Percentiles rank a stretch among this genome's conserved stretches.
Evolutionary conservation across 768 basidiomycete species (phyloP).

Genomic region (Suillus luteus): DNA sequence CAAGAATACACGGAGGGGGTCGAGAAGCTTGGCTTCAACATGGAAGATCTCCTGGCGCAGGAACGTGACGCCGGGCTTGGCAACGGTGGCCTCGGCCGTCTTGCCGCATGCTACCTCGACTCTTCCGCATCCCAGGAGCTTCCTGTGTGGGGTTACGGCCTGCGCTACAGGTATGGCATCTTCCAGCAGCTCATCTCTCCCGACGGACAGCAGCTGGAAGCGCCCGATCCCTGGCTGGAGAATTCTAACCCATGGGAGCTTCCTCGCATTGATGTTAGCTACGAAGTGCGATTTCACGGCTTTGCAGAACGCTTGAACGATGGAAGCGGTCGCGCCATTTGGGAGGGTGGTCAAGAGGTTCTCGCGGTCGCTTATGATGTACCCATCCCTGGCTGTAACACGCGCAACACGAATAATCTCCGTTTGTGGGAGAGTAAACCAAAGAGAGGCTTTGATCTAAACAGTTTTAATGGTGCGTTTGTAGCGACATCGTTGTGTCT

Average conservation of each 20-base stretch:
- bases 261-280: slow-evolving; percentile 80
- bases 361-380: slow-evolving; percentile 93
- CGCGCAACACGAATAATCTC: slow-evolving; percentile 88
- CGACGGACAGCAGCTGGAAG: slow-evolving; percentile 83
- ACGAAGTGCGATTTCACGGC: slow-evolving; percentile 90
- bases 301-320: slow-evolving; percentile 66
- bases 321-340: slow-evolving; percentile 61
- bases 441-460: slow-evolving; percentile 89
- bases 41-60: slow-evolving; percentile 83
- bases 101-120: slow-evolving; percentile 97
- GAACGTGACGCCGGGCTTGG: slow-evolving; percentile 96
- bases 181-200: slow-evolving; percentile 92
- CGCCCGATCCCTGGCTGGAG: slow-evolving; percentile 92
- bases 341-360: slow-evolving; percentile 93
- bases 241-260: slow-evolving; percentile 89
- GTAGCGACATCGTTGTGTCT: too few species aligned
- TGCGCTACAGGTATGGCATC: slow-evolving; percentile 93
- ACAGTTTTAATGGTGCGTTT: slow-evolving; percentile 85
- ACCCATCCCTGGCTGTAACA: slow-evolving; percentile 85
- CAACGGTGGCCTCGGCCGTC: slow-evolving; percentile 92
- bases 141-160: slow-evolving; percentile 94
- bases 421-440: slow-evolving; percentile 84
- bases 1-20: slow-evolving; percentile 68
- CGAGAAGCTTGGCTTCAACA: slow-evolving; percentile 80
- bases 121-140: slow-evolving; percentile 89